phyloP scores from a whole-genome alignment of 2,329 filamentous ascomycete species.

The Sclerotinia sclerotiorum region DNA sequence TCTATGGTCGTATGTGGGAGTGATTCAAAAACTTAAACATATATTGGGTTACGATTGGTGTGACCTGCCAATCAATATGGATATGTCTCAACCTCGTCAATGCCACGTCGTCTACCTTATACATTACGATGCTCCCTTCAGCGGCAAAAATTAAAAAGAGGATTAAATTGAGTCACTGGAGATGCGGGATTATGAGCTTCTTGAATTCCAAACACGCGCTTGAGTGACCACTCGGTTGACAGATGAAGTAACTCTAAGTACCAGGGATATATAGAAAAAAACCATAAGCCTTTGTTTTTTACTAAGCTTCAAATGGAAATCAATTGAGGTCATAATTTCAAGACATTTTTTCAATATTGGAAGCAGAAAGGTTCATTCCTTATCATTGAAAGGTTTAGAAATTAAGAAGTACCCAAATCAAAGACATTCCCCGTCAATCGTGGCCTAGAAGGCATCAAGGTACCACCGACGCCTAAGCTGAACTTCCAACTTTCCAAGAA shows the following conservation, averaged over 20 bases:
- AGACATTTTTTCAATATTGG: neutral
- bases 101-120: neutral
- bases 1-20: conserved; percentile 4
- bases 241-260: neutral
- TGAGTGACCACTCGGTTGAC: neutral
- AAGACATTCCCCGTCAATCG: neutral
- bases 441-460: conserved; percentile 2
- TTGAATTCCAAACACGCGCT: neutral
- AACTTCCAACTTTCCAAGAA: conserved; percentile 19
- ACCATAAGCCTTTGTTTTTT: neutral
- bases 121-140: neutral
- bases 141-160: neutral
- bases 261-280: neutral
- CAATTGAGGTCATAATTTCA: neutral
- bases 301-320: neutral
- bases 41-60: neutral
- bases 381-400: neutral
- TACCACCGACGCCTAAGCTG: neutral
- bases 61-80: neutral
- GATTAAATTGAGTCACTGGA: neutral
- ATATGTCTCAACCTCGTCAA: neutral
- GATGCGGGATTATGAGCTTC: neutral
- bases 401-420: neutral
- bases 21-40: rapidly evolving
- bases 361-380: neutral